These are phyloP conservation scores for Ilyonectria destructans DNA, from an alignment of 2,329 filamentous ascomycete genomes.

Conservation along the genomic window DNA sequence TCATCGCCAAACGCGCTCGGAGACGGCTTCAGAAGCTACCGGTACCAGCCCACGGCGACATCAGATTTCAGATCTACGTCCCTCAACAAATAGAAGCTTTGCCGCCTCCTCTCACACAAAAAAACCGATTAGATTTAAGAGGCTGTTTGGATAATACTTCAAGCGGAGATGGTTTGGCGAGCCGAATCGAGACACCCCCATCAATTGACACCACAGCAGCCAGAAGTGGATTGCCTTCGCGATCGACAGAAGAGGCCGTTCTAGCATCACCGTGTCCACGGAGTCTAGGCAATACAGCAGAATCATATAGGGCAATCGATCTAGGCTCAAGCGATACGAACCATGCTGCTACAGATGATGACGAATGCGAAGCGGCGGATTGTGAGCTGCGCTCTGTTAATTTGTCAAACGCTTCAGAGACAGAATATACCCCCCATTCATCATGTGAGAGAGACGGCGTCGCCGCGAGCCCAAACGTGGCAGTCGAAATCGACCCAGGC, in stretches of 20 bases:
- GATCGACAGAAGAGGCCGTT: not conserved
- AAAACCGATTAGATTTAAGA: not conserved
- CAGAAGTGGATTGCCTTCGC: not conserved
- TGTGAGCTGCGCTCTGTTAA: not conserved
- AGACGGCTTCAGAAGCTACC: constrained; percentile 11
- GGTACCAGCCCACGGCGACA: constrained; percentile 3
- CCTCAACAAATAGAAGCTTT: constrained; percentile 21
- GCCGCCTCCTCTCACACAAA: not conserved
- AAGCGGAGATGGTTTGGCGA: not conserved
- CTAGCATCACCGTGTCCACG: not conserved
- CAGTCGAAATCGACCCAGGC: constrained; percentile 10
- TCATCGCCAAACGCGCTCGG: constrained; percentile 20
- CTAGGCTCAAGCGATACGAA: not conserved
- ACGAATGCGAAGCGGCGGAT: constrained; percentile 11
- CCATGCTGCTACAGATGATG: constrained; percentile 2
- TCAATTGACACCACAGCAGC: not conserved
- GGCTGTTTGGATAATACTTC: constrained; percentile 1
- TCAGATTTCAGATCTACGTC: constrained; percentile 19
- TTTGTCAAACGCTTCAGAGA: constrained; percentile 2
- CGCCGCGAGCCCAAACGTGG: not conserved
- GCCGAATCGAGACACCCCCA: not conserved
- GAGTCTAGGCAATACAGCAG: not conserved
- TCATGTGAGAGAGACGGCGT: constrained; percentile 4
- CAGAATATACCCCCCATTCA: not conserved
- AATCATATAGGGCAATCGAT: not conserved